phyloP scores from a whole-genome alignment of 129 eudicot genomes.

The Flaveria sonorensis region DNA sequence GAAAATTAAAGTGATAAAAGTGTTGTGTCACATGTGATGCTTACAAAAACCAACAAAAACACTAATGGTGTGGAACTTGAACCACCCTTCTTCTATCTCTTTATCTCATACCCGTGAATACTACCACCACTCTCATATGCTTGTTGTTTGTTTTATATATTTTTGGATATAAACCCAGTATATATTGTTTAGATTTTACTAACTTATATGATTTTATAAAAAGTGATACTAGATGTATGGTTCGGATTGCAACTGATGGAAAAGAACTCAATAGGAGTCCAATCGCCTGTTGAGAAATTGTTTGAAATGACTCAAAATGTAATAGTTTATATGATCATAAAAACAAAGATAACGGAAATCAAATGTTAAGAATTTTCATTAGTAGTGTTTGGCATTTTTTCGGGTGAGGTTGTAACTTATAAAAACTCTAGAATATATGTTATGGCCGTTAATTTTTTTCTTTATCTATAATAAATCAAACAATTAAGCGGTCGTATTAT shows the following conservation, averaged over 20 bases:
- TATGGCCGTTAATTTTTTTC: too few relatives aligned
- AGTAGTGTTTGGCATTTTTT: too few relatives aligned
- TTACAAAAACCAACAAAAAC: slow-evolving; percentile 25
- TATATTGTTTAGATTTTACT: not conserved
- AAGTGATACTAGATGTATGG: not conserved
- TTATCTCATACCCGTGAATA: slow-evolving; percentile 36
- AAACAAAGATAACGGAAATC: not conserved
- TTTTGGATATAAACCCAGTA: not conserved
- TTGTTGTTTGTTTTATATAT: not conserved
- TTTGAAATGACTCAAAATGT: not conserved
- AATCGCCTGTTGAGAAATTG: not conserved
- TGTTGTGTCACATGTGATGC: slow-evolving; percentile 15
- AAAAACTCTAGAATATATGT: too few relatives aligned
- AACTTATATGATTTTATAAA: not conserved
- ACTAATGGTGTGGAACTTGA: slow-evolving; percentile 21
- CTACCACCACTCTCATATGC: slow-evolving; percentile 2
- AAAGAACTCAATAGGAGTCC: not conserved
- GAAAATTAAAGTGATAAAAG: slow-evolving; percentile 14
- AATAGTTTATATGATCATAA: not conserved
- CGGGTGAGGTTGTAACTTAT: too few relatives aligned
- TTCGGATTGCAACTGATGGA: not conserved
- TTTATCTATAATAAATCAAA: too few relatives aligned
- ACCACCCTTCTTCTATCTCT: slow-evolving; percentile 34
- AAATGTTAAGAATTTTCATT: not conserved
- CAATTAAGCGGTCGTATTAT: too few relatives aligned